Evolutionary conservation across 257 asterid species (phyloP).

Genomic region (Plantago elongata): DNA sequence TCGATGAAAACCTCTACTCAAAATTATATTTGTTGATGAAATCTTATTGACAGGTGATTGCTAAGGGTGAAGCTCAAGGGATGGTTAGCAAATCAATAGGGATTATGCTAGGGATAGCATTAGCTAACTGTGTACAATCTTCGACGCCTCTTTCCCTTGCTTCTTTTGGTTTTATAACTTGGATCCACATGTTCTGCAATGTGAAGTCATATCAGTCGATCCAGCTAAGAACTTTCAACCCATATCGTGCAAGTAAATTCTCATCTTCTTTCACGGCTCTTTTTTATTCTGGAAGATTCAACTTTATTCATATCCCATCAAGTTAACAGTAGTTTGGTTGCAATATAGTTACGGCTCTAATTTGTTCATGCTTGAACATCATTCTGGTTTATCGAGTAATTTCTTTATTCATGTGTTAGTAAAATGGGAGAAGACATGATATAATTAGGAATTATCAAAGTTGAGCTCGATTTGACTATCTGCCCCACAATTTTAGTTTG

Average conservation of each 20-base stretch:
- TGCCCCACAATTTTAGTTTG: constrained; percentile 1
- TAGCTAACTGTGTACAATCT: constrained; percentile 74
- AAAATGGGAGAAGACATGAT: constrained; percentile 7
- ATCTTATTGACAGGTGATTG: constrained; percentile 68
- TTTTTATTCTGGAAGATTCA: constrained; percentile 4
- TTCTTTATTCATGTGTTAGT: constrained; percentile 1
- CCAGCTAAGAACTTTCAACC: constrained; percentile 93
- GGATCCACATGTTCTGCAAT: constrained; percentile 99
- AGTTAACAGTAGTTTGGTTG: not conserved
- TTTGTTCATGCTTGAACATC: constrained; percentile 1
- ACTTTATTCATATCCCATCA: constrained; percentile 7
- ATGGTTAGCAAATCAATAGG: constrained; percentile 99
- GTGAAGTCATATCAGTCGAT: constrained; percentile 94
- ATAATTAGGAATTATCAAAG: not conserved
- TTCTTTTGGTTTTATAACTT: constrained; percentile 72
- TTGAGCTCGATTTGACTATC: not conserved
- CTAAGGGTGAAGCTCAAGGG: constrained; percentile 99
- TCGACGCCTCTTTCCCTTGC: constrained; percentile 86
- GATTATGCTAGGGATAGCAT: constrained; percentile 80
- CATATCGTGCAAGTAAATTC: constrained; percentile 88
- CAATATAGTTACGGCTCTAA: constrained; percentile 3
- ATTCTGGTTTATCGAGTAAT: constrained; percentile 5
- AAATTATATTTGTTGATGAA: constrained; percentile 17
- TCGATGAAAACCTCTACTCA: constrained; percentile 4
- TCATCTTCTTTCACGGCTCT: constrained; percentile 12